These are phyloP conservation scores for Annulohypoxylon bovei DNA, from an alignment of 495 filamentous ascomycete species.

Conservation along the genomic window DNA sequence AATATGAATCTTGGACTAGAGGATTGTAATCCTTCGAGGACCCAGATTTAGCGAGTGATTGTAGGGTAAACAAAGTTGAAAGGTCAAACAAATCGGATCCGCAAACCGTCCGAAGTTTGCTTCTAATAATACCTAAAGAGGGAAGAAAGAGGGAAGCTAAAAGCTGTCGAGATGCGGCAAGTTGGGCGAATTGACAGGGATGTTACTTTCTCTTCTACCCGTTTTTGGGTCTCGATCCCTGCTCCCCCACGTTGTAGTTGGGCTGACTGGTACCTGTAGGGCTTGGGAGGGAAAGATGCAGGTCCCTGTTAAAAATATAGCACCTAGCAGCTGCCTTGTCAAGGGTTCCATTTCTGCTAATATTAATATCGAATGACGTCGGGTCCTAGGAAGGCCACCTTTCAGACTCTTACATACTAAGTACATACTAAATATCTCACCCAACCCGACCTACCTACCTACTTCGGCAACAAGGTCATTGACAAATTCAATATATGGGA, in stretches of 20 bases:
- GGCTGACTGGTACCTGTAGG: not conserved
- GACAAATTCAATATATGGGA: not conserved
- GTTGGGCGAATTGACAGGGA: constrained; percentile 1
- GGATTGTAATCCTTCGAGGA: constrained; percentile 3
- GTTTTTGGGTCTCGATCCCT: constrained; percentile 1
- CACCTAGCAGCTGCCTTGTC: not conserved
- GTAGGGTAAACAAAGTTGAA: not conserved
- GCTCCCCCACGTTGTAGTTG: constrained; percentile 12
- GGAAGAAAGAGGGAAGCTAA: not conserved
- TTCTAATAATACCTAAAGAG: constrained; percentile 23
- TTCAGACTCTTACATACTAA: not conserved
- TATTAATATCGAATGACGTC: not conserved
- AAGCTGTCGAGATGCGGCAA: constrained; percentile 1
- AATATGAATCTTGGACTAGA: not conserved
- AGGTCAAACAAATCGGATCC: not conserved
- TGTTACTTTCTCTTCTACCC: not conserved
- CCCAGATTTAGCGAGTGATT: not conserved
- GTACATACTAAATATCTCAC: not conserved
- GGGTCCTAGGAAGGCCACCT: not conserved
- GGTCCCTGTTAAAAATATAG: not conserved
- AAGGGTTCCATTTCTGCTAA: not conserved
- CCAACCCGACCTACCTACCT: not conserved
- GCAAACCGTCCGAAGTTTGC: not conserved
- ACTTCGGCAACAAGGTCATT: not conserved
- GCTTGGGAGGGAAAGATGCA: not conserved